A percentile compares a stretch with the other conserved stretches of the same genome.
Conservation (phyloP, 345 rosid genomes). For the Salix udensis region DNA sequence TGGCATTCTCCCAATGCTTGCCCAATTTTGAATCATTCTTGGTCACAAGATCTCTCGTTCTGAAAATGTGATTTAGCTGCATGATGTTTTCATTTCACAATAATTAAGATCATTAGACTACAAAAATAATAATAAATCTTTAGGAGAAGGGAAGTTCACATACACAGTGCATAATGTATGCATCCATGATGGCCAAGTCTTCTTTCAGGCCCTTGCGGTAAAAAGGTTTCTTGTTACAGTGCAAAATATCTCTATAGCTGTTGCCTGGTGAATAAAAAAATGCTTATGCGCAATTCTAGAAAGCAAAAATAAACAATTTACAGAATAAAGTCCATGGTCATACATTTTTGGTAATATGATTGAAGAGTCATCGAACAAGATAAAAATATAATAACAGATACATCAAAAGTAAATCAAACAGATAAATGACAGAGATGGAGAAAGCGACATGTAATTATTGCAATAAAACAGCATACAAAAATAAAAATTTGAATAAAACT, state of each 20-base stretch:
- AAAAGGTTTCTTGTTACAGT: constrained; percentile 82
- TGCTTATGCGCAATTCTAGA: neutral
- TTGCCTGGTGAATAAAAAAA: constrained; percentile 34
- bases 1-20: constrained; percentile 44
- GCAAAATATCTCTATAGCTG: constrained; percentile 77
- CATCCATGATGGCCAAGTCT: constrained; percentile 73
- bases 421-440: too few relatives aligned
- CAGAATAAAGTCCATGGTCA: constrained; percentile 3
- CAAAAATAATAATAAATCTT: constrained; percentile 10
- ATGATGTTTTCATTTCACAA: constrained; percentile 27
- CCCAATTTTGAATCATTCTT: constrained; percentile 69
- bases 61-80: constrained; percentile 91
- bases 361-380: too few relatives aligned
- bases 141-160: constrained; percentile 25
- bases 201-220: constrained; percentile 70
- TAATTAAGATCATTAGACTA: constrained; percentile 1
- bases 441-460: too few relatives aligned
- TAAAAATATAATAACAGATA: neutral
- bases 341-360: too few relatives aligned
- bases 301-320: constrained; percentile 12
- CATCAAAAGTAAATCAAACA: neutral
- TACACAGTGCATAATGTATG: constrained; percentile 87
- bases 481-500: too few relatives aligned
- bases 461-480: too few relatives aligned
- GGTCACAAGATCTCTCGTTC: constrained; percentile 64